These are phyloP conservation scores for Pseudogymnoascus sp. DNA, from an alignment of 2,329 filamentous ascomycete species.

Conservation along the genomic window DNA sequence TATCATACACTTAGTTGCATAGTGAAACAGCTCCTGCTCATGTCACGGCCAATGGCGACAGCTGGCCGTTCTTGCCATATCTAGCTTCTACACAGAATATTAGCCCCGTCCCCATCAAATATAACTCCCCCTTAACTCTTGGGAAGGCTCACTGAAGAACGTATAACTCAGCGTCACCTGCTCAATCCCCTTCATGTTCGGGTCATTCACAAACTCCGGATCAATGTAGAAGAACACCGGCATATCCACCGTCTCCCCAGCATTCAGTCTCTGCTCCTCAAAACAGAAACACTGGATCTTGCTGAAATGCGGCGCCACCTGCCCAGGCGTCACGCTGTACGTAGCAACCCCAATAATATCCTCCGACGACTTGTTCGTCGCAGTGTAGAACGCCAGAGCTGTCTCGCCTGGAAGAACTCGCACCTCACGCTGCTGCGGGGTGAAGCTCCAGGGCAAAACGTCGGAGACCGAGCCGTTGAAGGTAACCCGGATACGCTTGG, in stretches of 20 bases:
- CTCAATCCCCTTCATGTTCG: slow-evolving; percentile 88
- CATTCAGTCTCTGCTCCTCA: slow-evolving; percentile 83
- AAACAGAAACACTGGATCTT: slow-evolving; percentile 99
- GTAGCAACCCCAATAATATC: slow-evolving; percentile 98
- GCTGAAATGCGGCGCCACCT: slow-evolving; percentile 95
- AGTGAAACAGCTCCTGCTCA: not conserved
- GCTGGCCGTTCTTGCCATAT: slow-evolving; percentile 71
- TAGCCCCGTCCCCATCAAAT: slow-evolving; percentile 23
- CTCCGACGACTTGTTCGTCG: slow-evolving; percentile 78
- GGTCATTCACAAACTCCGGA: slow-evolving; percentile 83
- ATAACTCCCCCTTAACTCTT: not conserved
- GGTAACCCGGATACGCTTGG: slow-evolving; percentile 83
- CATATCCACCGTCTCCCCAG: slow-evolving; percentile 97
- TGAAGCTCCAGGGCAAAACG: slow-evolving; percentile 94
- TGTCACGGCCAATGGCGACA: slow-evolving; percentile 30
- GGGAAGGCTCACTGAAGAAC: slow-evolving; percentile 77
- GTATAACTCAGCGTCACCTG: slow-evolving; percentile 95
- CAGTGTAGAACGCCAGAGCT: slow-evolving; percentile 93
- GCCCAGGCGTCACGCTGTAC: slow-evolving; percentile 91
- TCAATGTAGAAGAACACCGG: slow-evolving; percentile 99
- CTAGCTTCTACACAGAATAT: slow-evolving; percentile 55
- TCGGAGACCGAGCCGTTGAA: slow-evolving; percentile 96
- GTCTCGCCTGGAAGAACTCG: slow-evolving; percentile 93
- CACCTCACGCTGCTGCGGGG: slow-evolving; percentile 92
- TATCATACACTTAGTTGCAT: slow-evolving; percentile 10